Conservation (phyloP, 2,329 filamentous ascomycete genomes). For the Fusarium subtropicale region DNA sequence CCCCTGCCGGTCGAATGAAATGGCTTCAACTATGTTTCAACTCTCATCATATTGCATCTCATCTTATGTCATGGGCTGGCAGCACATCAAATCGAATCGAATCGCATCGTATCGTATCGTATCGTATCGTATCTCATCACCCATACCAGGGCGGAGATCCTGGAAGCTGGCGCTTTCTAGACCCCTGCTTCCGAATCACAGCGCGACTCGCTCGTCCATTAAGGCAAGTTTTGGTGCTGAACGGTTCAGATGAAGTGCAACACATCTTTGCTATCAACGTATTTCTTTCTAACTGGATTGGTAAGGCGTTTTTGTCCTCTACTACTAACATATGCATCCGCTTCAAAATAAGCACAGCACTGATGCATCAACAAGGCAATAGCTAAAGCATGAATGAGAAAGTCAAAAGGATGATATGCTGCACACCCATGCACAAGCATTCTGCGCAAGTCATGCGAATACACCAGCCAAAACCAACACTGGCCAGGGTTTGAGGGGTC, state of each 20-base stretch:
- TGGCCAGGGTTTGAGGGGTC: background rate
- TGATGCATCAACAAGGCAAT: constrained; percentile 1
- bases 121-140: constrained; percentile 45
- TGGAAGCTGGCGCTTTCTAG: constrained; percentile 32
- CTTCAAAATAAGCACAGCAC: background rate
- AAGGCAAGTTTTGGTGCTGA: background rate
- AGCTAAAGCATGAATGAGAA: constrained; percentile 1
- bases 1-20: background rate
- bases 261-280: background rate
- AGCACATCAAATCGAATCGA: background rate
- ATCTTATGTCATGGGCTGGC: constrained; percentile 19
- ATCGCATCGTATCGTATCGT: constrained; percentile 37
- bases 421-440: constrained; percentile 20
- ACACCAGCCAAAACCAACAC: constrained; percentile 12
- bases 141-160: constrained; percentile 33
- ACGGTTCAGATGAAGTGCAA: background rate
- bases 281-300: background rate
- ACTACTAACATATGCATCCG: background rate
- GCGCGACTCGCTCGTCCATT: background rate
- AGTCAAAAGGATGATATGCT: background rate
- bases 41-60: constrained; percentile 39
- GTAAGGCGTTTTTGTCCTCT: background rate
- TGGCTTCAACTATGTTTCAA: background rate
- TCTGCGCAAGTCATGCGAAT: constrained; percentile 23
- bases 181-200: constrained; percentile 30